Percentiles rank a stretch among this genome's conserved stretches.
These are phyloP conservation scores for Malania oleifera DNA, from an alignment of 164 flowering plant species.

Conservation along the genomic window DNA sequence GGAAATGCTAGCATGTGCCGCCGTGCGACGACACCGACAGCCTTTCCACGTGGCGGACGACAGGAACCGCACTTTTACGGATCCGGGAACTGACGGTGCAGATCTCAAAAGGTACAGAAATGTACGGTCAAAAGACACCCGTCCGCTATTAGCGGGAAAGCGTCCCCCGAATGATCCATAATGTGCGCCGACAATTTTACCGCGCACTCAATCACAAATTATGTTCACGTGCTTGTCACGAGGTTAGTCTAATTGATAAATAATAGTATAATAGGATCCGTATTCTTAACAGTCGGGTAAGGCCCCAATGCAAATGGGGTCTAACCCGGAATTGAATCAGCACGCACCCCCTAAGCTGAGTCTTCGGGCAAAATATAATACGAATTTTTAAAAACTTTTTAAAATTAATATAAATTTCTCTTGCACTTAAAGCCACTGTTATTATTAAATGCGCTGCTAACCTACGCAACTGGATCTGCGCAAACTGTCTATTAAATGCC, in stretches of 20 bases:
- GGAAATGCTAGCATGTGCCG: neutral
- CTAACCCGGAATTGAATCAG: too few relatives aligned
- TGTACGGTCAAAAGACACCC: constrained; percentile 13
- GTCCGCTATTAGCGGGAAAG: constrained; percentile 12
- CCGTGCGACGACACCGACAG: constrained; percentile 15
- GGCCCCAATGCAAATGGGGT: too few relatives aligned
- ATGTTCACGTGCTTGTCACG: too few relatives aligned
- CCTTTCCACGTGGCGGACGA: constrained; percentile 16
- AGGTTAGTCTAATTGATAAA: neutral
- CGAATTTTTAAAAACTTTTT: too few relatives aligned
- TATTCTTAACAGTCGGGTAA: too few relatives aligned
- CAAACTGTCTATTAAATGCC: constrained; percentile 12
- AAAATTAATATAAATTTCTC: too few relatives aligned
- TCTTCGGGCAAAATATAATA: too few relatives aligned
- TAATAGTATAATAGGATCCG: too few relatives aligned
- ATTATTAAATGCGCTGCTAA: neutral
- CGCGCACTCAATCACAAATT: neutral
- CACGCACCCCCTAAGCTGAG: too few relatives aligned
- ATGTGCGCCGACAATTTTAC: constrained; percentile 10
- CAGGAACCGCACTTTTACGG: neutral
- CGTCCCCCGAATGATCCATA: constrained; percentile 7
- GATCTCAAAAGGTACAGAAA: constrained; percentile 7
- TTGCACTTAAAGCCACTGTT: constrained; percentile 9
- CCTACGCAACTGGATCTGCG: neutral
- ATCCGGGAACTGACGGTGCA: constrained; percentile 14